These are phyloP conservation scores for Irpex lacteus DNA, from an alignment of 1,284 basidiomycete genomes.

Conservation along the genomic window DNA sequence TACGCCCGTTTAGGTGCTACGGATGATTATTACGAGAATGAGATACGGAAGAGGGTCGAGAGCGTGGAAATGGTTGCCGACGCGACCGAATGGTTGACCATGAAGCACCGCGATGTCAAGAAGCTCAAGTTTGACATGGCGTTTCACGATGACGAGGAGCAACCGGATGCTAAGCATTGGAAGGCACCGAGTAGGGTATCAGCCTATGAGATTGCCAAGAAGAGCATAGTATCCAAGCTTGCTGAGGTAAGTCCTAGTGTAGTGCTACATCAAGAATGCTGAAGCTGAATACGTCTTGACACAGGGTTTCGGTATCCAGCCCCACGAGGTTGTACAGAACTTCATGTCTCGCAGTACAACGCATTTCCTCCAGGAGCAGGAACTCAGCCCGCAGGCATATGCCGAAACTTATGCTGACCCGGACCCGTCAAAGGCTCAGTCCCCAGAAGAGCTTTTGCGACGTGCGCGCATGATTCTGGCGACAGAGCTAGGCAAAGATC, in stretches of 20 bases:
- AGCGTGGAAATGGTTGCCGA: conserved; percentile 91
- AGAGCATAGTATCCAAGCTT: conserved; percentile 71
- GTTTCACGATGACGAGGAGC: conserved; percentile 69
- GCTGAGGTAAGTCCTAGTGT: conserved; percentile 56
- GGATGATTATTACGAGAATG: conserved; percentile 73
- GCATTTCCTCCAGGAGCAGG: conserved; percentile 77
- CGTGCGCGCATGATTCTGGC: conserved; percentile 85
- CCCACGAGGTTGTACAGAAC: conserved; percentile 81
- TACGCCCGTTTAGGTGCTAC: conserved; percentile 63
- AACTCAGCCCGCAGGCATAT: conserved; percentile 66
- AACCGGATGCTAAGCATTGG: conserved; percentile 55
- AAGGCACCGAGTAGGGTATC: conserved; percentile 87
- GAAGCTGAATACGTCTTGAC: conserved; percentile 9
- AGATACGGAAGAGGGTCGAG: conserved; percentile 62
- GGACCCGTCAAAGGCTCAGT: conserved; percentile 52
- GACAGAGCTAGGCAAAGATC: conserved; percentile 93
- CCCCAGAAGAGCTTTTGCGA: conserved; percentile 63
- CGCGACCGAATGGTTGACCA: conserved; percentile 86
- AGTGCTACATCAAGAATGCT: too few relatives aligned
- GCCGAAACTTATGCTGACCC: conserved; percentile 79
- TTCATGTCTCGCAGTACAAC: conserved; percentile 58
- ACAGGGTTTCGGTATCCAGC: conserved; percentile 77
- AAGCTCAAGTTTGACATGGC: conserved; percentile 70
- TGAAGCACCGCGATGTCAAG: conserved; percentile 80
- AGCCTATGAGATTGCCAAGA: conserved; percentile 83